phyloP scores from a whole-genome alignment of 2,329 filamentous ascomycete genomes.

The Colletotrichum lentis region DNA sequence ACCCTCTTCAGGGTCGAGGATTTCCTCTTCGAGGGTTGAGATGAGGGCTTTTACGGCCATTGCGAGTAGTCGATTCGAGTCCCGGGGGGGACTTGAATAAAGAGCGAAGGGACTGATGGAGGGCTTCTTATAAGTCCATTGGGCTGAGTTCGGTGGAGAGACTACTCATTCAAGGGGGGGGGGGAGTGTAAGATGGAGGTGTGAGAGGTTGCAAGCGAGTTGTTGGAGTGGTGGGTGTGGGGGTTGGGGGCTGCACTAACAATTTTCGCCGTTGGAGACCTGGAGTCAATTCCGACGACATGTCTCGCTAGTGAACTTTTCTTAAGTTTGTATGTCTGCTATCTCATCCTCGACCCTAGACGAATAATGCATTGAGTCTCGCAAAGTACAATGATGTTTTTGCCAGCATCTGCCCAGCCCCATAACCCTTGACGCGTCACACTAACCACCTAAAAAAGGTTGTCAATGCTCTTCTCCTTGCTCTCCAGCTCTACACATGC shows the following conservation, averaged over 20 bases:
- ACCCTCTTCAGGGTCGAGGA: slow-evolving; percentile 61
- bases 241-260: slow-evolving; percentile 3
- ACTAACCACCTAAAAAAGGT: not conserved
- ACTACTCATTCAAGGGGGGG: not conserved
- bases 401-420: too few species aligned
- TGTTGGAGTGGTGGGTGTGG: not conserved
- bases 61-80: not conserved
- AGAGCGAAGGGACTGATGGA: too few species aligned
- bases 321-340: too few species aligned
- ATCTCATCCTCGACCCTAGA: too few species aligned
- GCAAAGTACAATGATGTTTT: too few species aligned
- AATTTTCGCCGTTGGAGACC: not conserved
- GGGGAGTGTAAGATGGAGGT: not conserved
- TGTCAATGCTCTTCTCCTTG: not conserved
- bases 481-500: not conserved
- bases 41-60: slow-evolving; percentile 41
- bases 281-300: not conserved
- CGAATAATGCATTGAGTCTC: too few species aligned
- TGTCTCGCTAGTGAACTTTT: not conserved
- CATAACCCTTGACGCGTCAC: too few species aligned
- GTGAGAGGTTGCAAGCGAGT: not conserved
- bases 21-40: slow-evolving; percentile 52
- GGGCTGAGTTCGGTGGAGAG: not conserved
- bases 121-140: not conserved
- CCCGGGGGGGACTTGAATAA: not conserved